These are phyloP conservation scores for Primulina eburnea DNA, from an alignment of 257 asterid genomes.

Conservation along the genomic window DNA sequence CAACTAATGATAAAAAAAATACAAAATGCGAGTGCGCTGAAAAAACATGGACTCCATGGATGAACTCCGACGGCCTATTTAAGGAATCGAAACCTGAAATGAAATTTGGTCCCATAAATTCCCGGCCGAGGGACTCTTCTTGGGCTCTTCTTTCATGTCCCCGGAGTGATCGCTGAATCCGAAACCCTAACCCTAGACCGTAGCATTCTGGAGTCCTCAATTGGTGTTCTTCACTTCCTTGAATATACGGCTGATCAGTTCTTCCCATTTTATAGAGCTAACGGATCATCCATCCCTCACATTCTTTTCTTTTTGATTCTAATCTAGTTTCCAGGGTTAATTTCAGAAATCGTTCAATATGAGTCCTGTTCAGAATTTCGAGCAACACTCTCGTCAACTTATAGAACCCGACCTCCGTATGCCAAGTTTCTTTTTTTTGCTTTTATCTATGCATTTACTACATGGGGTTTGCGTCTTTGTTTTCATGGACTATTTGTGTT, in stretches of 20 bases:
- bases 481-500: constrained; percentile 7
- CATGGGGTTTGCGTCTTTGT: background rate
- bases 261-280: constrained; percentile 10
- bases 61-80: no score
- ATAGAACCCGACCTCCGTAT: constrained; percentile 74
- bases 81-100: background rate
- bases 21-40: no score
- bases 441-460: background rate
- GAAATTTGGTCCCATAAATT: no score
- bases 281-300: constrained; percentile 27
- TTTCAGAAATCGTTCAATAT: constrained; percentile 34
- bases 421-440: constrained; percentile 17
- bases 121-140: background rate
- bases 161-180: background rate
- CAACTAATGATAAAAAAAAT: no score
- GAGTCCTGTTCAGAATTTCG: constrained; percentile 96
- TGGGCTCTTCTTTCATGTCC: no score
- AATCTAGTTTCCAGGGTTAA: background rate
- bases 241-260: background rate
- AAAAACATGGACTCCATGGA: background rate
- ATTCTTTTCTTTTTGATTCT: background rate
- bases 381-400: constrained; percentile 84
- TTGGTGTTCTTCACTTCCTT: no score
- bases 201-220: no score
- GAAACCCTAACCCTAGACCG: constrained; percentile 33